Evolutionary conservation across 78 protist species (phyloP), one percentile per base, ranked within the genome.

Genomic region (Guillardia theta): DNA sequence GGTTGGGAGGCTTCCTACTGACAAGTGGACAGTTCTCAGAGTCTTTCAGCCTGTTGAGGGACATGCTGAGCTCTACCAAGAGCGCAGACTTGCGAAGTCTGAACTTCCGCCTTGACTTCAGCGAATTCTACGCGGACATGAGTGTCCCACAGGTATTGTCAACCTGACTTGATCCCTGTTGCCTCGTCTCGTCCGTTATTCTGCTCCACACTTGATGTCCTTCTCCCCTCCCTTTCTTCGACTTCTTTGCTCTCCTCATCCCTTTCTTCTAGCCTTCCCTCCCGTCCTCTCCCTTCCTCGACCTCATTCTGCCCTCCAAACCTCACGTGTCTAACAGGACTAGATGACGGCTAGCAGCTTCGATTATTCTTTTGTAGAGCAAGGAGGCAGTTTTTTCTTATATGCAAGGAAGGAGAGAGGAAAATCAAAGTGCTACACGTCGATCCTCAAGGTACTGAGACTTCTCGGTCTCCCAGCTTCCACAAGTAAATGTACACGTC

Each of bases 401-500:
- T n/a, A n/a, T n/a, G n/a, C n/a, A n/a, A n/a, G n/a, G n/a, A n/a
- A n/a, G n/a, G n/a, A n/a, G n/a, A n/a, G n/a, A n/a, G n/a, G n/a
- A n/a, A n/a, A n/a, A n/a, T n/a, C n/a, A n/a, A n/a, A n/a, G n/a
- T 58, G 39, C 70, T 58, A 24, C 70, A 27, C 70, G 39, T 58
- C 70, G 70, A 24, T 8, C 27, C 27, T 78, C 90, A 78, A 22
- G 90, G 90, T 18, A 78, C 48, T 0, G 90, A 46, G 10, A 78
- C 90, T 36, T 78, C 90, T 18, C 90, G 90, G 90, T 78, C 90
- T 22, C 90, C 90, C 18, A 78, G 90, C 48, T 78, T 78, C 50
- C 90, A 43, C 18, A 78, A 50, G 90, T 78, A 78, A 50, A 78
- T 78, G 48, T 78, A 78, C 37, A 78, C 90, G 90, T 78, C 90